Conservation (phyloP, 805 yeast genomes). For the Metschnikowia kofuensis region DNA sequence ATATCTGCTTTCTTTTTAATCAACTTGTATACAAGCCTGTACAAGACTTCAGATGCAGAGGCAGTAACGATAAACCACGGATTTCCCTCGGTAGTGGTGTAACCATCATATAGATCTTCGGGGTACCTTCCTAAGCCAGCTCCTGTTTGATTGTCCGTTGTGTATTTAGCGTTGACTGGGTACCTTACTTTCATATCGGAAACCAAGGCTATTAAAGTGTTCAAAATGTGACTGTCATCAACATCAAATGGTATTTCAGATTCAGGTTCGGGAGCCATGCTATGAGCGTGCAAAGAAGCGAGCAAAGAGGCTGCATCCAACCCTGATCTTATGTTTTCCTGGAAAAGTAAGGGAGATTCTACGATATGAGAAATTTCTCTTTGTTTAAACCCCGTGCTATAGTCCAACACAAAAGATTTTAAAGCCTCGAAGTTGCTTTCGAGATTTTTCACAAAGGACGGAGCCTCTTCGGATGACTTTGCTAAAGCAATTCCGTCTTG, state of each 20-base stretch:
- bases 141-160: constrained; percentile 39
- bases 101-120: constrained; percentile 85
- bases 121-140: constrained; percentile 90
- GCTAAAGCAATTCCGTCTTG: constrained; percentile 50
- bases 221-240: constrained; percentile 53
- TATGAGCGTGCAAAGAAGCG: constrained; percentile 47
- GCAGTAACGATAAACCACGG: constrained; percentile 90
- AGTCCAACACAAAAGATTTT: constrained; percentile 35
- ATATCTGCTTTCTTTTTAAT: constrained; percentile 42
- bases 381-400: constrained; percentile 37
- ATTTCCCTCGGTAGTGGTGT: constrained; percentile 70
- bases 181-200: constrained; percentile 70
- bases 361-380: constrained; percentile 50
- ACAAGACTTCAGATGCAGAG: constrained; percentile 62
- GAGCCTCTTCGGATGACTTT: constrained; percentile 22
- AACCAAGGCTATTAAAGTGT: constrained; percentile 61
- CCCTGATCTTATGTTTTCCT: constrained; percentile 55
- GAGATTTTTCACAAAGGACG: constrained; percentile 27
- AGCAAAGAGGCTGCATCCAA: constrained; percentile 74
- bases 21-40: constrained; percentile 49
- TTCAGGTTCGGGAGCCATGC: constrained; percentile 17
- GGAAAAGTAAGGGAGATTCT: constrained; percentile 57
- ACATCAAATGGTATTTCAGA: constrained; percentile 56
- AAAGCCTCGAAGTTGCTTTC: constrained; percentile 21
- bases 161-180: constrained; percentile 63